Conservation (phyloP, 495 filamentous ascomycete genomes). For the Neurospora sp. region DNA sequence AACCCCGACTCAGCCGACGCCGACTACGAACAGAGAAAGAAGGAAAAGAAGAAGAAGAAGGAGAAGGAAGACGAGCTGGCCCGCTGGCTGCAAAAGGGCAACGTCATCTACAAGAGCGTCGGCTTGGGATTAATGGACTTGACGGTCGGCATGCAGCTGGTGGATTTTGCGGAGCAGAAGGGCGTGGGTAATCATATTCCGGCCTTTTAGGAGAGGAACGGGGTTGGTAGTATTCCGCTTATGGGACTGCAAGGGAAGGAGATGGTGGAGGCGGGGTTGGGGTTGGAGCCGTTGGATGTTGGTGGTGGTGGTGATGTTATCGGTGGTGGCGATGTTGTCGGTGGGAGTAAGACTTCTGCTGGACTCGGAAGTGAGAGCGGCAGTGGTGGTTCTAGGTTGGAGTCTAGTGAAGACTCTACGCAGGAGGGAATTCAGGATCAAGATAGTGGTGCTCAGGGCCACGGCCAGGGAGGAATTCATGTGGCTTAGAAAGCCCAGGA, state of each 20-base stretch:
- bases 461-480: neutral
- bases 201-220: conserved; percentile 44
- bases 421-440: neutral
- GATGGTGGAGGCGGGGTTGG: neutral
- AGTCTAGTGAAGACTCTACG: neutral
- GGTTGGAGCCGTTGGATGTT: neutral
- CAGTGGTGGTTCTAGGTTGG: neutral
- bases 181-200: conserved; percentile 63
- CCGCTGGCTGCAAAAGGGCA: conserved; percentile 68
- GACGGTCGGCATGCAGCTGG: conserved; percentile 62
- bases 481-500: neutral
- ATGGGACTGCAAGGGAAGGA: neutral
- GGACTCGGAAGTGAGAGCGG: neutral
- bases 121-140: conserved; percentile 77
- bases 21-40: neutral
- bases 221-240: neutral
- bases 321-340: neutral
- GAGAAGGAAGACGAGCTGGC: conserved; percentile 45
- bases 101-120: conserved; percentile 81
- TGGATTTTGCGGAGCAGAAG: conserved; percentile 61
- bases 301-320: neutral
- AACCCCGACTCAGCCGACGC: neutral
- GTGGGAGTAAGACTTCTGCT: neutral
- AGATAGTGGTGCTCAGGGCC: neutral
- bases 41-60: conserved; percentile 14